A percentile compares a stretch with the other conserved stretches of the same genome.
These are phyloP conservation scores for Trichophyton schoenleinii DNA, from an alignment of 2,329 filamentous ascomycete genomes.

Conservation along the genomic window DNA sequence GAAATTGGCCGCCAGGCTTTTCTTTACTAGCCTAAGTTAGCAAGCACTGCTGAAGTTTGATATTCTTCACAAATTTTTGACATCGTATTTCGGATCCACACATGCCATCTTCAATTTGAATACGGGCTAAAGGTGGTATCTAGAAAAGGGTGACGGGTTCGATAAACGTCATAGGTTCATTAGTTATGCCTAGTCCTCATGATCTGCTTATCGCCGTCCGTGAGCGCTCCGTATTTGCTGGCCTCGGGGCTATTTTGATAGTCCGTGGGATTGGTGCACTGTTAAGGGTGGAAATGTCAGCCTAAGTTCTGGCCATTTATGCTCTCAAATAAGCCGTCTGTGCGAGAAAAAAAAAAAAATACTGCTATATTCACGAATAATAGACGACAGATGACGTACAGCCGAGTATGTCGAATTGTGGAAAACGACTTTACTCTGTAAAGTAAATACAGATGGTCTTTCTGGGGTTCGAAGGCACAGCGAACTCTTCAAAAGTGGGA, in stretches of 20 bases:
- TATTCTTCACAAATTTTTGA: background rate
- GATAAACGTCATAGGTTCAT: background rate
- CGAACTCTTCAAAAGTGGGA: background rate
- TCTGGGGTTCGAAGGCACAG: background rate
- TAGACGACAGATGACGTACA: background rate
- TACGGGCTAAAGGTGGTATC: background rate
- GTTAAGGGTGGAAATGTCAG: background rate
- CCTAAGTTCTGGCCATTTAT: background rate
- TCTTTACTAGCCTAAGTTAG: background rate
- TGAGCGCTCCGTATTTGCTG: background rate
- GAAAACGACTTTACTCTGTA: background rate
- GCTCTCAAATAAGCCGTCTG: background rate
- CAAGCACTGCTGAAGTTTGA: background rate
- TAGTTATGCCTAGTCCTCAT: background rate
- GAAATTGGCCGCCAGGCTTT: background rate
- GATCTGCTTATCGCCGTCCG: background rate
- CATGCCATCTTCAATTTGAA: background rate
- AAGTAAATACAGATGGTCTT: background rate
- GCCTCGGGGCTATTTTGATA: background rate
- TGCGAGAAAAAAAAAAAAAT: background rate
- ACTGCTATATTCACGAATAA: background rate
- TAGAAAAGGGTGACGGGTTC: background rate
- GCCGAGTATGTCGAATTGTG: background rate
- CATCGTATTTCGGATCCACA: background rate
- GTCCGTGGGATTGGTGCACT: background rate